phyloP scores from a whole-genome alignment of 2,329 filamentous ascomycete genomes.

The Epichloe sibirici region DNA sequence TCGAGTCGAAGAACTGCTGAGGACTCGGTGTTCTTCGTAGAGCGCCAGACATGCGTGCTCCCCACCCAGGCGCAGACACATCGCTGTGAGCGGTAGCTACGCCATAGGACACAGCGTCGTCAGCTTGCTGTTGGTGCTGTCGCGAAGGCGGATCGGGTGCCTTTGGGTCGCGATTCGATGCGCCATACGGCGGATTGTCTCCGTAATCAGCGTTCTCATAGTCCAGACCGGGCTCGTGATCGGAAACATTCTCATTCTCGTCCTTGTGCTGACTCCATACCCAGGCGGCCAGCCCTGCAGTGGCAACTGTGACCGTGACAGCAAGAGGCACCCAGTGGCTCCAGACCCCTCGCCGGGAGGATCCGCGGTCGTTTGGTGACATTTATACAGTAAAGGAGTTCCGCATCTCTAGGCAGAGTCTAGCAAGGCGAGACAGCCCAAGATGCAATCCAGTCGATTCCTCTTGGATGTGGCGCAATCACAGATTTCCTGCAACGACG shows the following conservation, averaged over 20 bases:
- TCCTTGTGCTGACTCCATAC: constrained; percentile 81
- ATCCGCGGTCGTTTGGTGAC: constrained; percentile 44
- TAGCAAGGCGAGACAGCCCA: constrained; percentile 5
- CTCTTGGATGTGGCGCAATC: not conserved
- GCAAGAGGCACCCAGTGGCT: constrained; percentile 84
- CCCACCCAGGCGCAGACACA: constrained; percentile 42
- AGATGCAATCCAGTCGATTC: not conserved
- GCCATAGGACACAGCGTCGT: constrained; percentile 31
- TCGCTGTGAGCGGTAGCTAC: constrained; percentile 17
- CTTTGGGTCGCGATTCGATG: constrained; percentile 21
- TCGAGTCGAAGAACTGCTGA: constrained; percentile 76
- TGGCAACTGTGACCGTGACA: constrained; percentile 77
- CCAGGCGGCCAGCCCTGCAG: constrained; percentile 79
- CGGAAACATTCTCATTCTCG: constrained; percentile 54
- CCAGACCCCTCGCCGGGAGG: constrained; percentile 51
- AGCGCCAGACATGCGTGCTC: constrained; percentile 68
- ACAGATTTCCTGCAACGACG: not conserved
- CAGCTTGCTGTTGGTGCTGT: constrained; percentile 6
- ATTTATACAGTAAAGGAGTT: constrained; percentile 28
- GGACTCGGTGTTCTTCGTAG: constrained; percentile 74
- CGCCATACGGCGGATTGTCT: constrained; percentile 38
- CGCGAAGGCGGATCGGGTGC: constrained; percentile 25
- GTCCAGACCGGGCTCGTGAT: constrained; percentile 38
- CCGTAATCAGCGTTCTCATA: constrained; percentile 38
- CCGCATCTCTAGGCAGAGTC: constrained; percentile 20